Evolutionary conservation across 148 eudicot genomes (phyloP).

Genomic region (Rhododendron molle): DNA sequence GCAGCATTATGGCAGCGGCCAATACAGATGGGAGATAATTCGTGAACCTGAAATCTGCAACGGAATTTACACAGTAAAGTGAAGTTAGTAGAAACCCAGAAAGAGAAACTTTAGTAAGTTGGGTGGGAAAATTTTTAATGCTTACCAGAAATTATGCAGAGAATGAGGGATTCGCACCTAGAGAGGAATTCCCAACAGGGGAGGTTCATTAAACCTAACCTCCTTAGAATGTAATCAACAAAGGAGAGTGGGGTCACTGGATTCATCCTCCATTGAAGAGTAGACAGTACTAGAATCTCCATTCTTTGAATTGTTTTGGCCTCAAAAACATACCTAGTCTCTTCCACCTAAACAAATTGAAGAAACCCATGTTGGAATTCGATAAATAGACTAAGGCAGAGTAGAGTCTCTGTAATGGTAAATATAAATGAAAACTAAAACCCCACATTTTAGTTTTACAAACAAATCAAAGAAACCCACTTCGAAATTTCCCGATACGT

Average conservation of each 20-base stretch:
- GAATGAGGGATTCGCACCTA: conserved; percentile 46
- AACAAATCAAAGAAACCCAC: too few species aligned
- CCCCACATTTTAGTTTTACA: too few species aligned
- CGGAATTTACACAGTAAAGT: background rate
- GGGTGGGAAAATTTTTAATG: background rate
- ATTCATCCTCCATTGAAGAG: conserved; percentile 69
- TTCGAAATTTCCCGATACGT: too few species aligned
- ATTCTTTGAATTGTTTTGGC: conserved; percentile 63
- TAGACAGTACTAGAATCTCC: conserved; percentile 65
- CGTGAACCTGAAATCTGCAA: conserved; percentile 54
- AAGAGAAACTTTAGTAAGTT: background rate
- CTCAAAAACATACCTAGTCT: conserved; percentile 50
- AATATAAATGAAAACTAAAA: too few species aligned
- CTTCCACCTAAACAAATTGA: conserved; percentile 44
- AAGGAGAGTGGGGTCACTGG: conserved; percentile 74
- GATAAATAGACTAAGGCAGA: background rate
- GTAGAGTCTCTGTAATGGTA: too few species aligned
- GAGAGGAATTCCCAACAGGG: conserved; percentile 40
- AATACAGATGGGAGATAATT: conserved; percentile 55
- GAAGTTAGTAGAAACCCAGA: background rate
- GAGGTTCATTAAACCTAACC: conserved; percentile 38
- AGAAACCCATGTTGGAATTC: background rate
- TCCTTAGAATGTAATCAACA: conserved; percentile 52
- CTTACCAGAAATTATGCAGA: conserved; percentile 50
- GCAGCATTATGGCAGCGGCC: conserved; percentile 64